These are phyloP conservation scores for Mortierella sp. DNA, from an alignment of 371 early-diverging fungal species.

Conservation along the genomic window DNA sequence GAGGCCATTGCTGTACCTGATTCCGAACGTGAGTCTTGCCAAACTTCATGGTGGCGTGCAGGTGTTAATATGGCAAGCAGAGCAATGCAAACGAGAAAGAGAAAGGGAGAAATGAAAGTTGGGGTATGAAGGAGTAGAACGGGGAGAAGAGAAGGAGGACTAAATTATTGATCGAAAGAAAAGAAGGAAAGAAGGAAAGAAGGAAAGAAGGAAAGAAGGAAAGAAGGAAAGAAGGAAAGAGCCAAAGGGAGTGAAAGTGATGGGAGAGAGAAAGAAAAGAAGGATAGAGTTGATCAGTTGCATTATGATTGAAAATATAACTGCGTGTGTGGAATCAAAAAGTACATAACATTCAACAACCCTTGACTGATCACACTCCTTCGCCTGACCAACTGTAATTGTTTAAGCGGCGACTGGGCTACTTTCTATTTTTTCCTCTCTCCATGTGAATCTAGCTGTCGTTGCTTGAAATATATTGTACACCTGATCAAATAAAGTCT, in stretches of 20 bases:
- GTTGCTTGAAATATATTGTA: neutral
- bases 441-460: neutral
- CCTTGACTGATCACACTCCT: too few relatives aligned
- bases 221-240: neutral
- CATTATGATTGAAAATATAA: too few relatives aligned
- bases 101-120: neutral
- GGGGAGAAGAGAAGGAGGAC: slow-evolving; percentile 7
- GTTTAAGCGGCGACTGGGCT: neutral
- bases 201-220: neutral
- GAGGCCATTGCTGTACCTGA: slow-evolving; percentile 57
- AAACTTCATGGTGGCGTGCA: slow-evolving; percentile 71
- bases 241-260: too few relatives aligned
- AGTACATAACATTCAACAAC: too few relatives aligned
- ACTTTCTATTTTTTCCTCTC: too few relatives aligned
- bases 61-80: neutral
- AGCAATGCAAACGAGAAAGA: neutral
- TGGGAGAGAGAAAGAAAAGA: too few relatives aligned
- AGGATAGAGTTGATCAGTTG: too few relatives aligned
- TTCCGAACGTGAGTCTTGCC: slow-evolving; percentile 72
- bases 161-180: neutral
- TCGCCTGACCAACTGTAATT: neutral
- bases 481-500: neutral
- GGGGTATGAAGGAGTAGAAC: neutral
- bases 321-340: too few relatives aligned
- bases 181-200: slow-evolving; percentile 6